Evolutionary conservation across 352 stramenopile species (phyloP).

Genomic region (Plasmopara muralis): DNA sequence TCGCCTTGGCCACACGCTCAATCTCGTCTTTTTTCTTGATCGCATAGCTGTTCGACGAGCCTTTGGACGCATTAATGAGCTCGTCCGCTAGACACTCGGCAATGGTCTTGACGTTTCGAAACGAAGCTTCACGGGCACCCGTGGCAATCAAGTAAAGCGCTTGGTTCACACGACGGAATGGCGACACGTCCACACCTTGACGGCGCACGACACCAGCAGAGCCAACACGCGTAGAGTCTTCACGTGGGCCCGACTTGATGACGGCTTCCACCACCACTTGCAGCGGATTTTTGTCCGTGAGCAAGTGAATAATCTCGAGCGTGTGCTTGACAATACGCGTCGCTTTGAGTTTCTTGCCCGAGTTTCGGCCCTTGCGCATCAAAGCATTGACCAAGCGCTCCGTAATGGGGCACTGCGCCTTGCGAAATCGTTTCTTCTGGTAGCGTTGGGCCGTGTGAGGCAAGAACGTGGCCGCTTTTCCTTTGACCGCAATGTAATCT

Average conservation of each 20-base stretch:
- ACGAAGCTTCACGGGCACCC: slow-evolving; percentile 95
- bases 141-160: slow-evolving; percentile 98
- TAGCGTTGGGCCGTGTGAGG: slow-evolving; percentile 99
- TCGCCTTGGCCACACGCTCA: slow-evolving; percentile 99
- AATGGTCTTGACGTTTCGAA: slow-evolving; percentile 99
- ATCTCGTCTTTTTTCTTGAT: slow-evolving; percentile 99
- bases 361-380: slow-evolving; percentile 99
- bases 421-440: slow-evolving; percentile 99
- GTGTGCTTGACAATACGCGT: slow-evolving; percentile 98
- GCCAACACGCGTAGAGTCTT: slow-evolving; percentile 99
- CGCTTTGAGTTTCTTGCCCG: slow-evolving; percentile 99
- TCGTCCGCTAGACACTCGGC: slow-evolving; percentile 99
- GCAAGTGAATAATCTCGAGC: slow-evolving; percentile 99
- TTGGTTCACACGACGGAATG: slow-evolving; percentile 99
- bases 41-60: slow-evolving; percentile 99
- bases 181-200: slow-evolving; percentile 99
- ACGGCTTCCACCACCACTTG: slow-evolving; percentile 93
- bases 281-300: slow-evolving; percentile 99
- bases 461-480: slow-evolving; percentile 97
- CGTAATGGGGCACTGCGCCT: slow-evolving; percentile 99
- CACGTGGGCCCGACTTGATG: slow-evolving; percentile 94
- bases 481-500: slow-evolving; percentile 99
- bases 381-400: slow-evolving; percentile 96
- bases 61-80: slow-evolving; percentile 99
- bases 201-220: slow-evolving; percentile 98